A percentile compares a stretch with the other conserved stretches of the same genome.
phyloP scores from a whole-genome alignment of 768 basidiomycete species.

The Collybia nuda region DNA sequence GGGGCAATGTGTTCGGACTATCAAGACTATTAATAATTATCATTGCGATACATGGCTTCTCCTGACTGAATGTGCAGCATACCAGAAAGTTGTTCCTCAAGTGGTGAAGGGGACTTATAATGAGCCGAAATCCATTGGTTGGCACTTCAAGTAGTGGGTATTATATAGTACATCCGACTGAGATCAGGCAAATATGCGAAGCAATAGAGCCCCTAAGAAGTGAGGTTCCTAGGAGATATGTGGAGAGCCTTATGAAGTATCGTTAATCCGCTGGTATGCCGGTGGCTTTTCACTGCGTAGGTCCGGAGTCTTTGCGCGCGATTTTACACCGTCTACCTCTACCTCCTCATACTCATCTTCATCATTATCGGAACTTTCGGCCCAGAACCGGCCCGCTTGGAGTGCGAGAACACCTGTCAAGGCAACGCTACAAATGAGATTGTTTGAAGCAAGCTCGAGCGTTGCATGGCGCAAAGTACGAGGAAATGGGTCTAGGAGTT shows the following conservation, averaged over 20 bases:
- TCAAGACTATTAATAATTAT: too few species aligned
- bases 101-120: too few species aligned
- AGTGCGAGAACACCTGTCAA: slow-evolving; percentile 84
- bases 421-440: slow-evolving; percentile 85
- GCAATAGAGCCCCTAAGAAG: slow-evolving; percentile 1
- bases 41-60: too few species aligned
- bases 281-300: slow-evolving; percentile 12
- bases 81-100: too few species aligned
- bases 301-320: slow-evolving; percentile 32
- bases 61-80: too few species aligned
- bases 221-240: neutral
- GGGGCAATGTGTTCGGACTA: too few species aligned
- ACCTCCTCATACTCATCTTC: slow-evolving; percentile 41
- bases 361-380: slow-evolving; percentile 68
- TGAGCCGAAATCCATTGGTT: too few species aligned
- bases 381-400: slow-evolving; percentile 86
- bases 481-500: slow-evolving; percentile 60
- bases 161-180: slow-evolving; percentile 20
- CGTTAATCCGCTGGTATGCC: neutral
- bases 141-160: slow-evolving; percentile 11
- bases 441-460: slow-evolving; percentile 78
- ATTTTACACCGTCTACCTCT: slow-evolving; percentile 21
- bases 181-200: slow-evolving; percentile 6
- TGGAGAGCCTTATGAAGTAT: neutral
- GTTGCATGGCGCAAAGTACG: slow-evolving; percentile 58